Percentiles rank a stretch among this genome's conserved stretches.
phyloP scores from a whole-genome alignment of 2,329 filamentous ascomycete genomes.

The Apiospora sp. region DNA sequence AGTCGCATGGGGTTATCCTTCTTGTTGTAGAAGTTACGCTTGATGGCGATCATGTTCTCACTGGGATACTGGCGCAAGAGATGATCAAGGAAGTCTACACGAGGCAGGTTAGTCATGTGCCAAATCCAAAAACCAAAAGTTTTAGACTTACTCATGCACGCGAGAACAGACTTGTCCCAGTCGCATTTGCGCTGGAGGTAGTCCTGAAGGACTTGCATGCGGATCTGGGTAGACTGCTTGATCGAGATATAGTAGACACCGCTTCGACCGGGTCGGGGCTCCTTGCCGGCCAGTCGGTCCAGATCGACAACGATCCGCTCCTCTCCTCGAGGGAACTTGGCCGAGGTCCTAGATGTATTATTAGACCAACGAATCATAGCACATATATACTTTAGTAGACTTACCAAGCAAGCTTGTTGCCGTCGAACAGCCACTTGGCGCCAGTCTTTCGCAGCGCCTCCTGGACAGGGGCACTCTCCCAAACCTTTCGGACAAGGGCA shows the following conservation, averaged over 20 bases:
- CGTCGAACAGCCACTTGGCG: conserved; percentile 76
- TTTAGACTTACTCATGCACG: conserved; percentile 72
- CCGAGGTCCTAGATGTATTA: conserved; percentile 44
- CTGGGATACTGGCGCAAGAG: conserved; percentile 83
- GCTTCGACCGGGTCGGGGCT: conserved; percentile 47
- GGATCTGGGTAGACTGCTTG: conserved; percentile 70
- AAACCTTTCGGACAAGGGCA: conserved; percentile 77
- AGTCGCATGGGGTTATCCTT: conserved; percentile 60
- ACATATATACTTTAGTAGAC: conserved; percentile 32
- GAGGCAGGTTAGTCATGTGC: conserved; percentile 20
- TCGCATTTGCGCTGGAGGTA: conserved; percentile 70
- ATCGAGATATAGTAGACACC: conserved; percentile 66
- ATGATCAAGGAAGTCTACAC: conserved; percentile 82
- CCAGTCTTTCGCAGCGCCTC: conserved; percentile 56
- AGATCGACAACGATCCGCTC: conserved; percentile 73
- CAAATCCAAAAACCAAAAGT: conserved; percentile 5
- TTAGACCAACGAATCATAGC: neutral
- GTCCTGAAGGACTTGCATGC: conserved; percentile 68
- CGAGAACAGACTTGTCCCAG: conserved; percentile 74
- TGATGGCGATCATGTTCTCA: conserved; percentile 72
- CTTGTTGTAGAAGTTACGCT: conserved; percentile 80
- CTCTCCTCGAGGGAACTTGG: conserved; percentile 54
- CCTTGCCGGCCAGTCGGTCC: conserved; percentile 53
- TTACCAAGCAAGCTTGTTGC: conserved; percentile 86
- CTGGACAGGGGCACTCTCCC: conserved; percentile 71